Percentiles rank a stretch among this genome's conserved stretches.
These are phyloP conservation scores for Citrus sp. DNA, from an alignment of 345 rosid species.

Conservation along the genomic window DNA sequence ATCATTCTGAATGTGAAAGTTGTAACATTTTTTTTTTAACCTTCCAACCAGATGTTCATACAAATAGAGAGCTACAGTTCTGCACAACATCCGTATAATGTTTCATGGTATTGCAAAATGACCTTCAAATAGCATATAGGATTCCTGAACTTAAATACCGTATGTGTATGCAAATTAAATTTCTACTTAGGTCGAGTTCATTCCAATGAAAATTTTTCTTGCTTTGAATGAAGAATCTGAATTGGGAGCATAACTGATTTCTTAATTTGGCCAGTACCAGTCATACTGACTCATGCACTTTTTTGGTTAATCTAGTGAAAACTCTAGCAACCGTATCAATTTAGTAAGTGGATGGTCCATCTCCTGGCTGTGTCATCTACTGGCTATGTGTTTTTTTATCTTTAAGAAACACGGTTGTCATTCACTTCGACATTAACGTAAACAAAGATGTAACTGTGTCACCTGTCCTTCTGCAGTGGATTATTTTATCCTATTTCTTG, in stretches of 20 bases:
- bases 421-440: not conserved
- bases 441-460: constrained; percentile 5
- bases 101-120: too few relatives aligned
- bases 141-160: not conserved
- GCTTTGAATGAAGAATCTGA: not conserved
- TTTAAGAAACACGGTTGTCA: constrained; percentile 1
- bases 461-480: not conserved
- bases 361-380: not conserved
- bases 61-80: too few relatives aligned
- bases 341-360: not conserved
- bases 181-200: not conserved
- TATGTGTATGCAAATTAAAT: not conserved
- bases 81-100: too few relatives aligned
- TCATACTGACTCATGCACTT: not conserved
- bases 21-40: too few relatives aligned
- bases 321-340: not conserved
- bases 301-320: not conserved
- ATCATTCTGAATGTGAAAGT: not conserved
- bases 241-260: not conserved
- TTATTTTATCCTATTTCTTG: not conserved
- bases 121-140: not conserved
- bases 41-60: too few relatives aligned
- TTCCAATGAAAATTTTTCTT: not conserved
- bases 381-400: not conserved
- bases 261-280: not conserved